Conservation (phyloP, 192 early-diverging fungal species). For the Chytriomyces confervae region DNA sequence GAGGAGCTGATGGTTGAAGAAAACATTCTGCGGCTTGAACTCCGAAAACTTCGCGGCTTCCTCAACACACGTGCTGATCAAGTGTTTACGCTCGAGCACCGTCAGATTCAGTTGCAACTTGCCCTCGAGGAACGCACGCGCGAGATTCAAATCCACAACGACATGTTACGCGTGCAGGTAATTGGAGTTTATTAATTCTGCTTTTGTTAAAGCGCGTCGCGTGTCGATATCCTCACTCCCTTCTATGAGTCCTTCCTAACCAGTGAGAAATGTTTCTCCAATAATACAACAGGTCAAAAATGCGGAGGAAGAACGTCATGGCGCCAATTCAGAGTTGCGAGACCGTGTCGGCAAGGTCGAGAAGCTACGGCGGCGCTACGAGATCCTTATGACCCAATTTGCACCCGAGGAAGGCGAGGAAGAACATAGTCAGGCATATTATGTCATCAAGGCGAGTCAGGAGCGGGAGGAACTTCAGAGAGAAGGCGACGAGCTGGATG, state of each 20-base stretch:
- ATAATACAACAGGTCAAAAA: slow-evolving; percentile 40
- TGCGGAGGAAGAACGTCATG: slow-evolving; percentile 62
- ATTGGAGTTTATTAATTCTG: no score
- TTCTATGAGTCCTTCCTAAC: no score
- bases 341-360: slow-evolving; percentile 65
- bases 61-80: slow-evolving; percentile 59
- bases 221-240: no score
- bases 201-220: no score
- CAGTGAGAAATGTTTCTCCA: no score
- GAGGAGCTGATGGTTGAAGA: slow-evolving; percentile 70
- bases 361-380: slow-evolving; percentile 62
- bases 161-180: slow-evolving; percentile 59
- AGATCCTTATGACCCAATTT: slow-evolving; percentile 69
- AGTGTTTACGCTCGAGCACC: slow-evolving; percentile 60
- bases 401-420: slow-evolving; percentile 56
- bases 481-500: slow-evolving; percentile 66
- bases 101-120: slow-evolving; percentile 59
- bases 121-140: slow-evolving; percentile 67
- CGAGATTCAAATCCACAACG: slow-evolving; percentile 63
- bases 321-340: slow-evolving; percentile 60
- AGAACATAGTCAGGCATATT: slow-evolving; percentile 65
- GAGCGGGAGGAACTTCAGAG: slow-evolving; percentile 63
- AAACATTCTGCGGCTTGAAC: slow-evolving; percentile 63
- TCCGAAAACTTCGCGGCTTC: slow-evolving; percentile 60
- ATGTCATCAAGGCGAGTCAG: slow-evolving; percentile 67